Evolutionary conservation across 495 filamentous ascomycete species (phyloP).

Genomic region (Annulohypoxylon moriforme): DNA sequence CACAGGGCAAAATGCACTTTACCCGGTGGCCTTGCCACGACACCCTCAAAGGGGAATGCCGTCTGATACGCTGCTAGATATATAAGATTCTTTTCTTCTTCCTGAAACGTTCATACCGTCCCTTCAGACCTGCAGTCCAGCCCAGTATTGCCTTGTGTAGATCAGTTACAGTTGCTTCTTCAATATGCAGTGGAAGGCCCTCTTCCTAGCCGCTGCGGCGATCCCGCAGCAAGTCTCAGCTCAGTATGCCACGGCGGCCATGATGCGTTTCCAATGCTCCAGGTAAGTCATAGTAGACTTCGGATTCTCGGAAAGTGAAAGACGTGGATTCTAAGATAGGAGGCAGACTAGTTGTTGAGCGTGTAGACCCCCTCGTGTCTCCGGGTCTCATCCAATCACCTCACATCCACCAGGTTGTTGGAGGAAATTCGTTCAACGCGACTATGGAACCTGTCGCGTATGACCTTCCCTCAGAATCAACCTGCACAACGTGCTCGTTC

Average conservation of each 20-base stretch:
- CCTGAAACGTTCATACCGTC: background rate
- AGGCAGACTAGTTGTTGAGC: conserved; percentile 48
- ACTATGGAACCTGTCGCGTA: conserved; percentile 46
- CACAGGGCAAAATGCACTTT: conserved; percentile 20
- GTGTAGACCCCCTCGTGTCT: conserved; percentile 53
- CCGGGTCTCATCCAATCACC: conserved; percentile 48
- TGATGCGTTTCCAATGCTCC: conserved; percentile 43
- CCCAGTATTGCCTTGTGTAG: conserved; percentile 25
- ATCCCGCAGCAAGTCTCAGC: conserved; percentile 40
- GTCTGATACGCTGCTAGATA: background rate
- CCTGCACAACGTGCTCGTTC: conserved; percentile 53
- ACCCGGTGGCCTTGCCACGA: conserved; percentile 35
- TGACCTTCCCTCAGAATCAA: conserved; percentile 43
- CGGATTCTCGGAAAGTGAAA: background rate
- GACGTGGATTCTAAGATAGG: conserved; percentile 10
- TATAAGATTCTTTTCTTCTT: conserved; percentile 31
- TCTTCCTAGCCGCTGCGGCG: conserved; percentile 38
- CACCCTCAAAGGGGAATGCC: conserved; percentile 19
- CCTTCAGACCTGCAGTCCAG: conserved; percentile 30
- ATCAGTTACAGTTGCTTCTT: conserved; percentile 32
- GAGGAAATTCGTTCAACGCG: conserved; percentile 50
- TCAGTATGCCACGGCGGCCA: conserved; percentile 40
- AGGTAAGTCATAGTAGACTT: conserved; percentile 21
- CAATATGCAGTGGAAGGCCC: conserved; percentile 44
- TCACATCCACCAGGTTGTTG: conserved; percentile 51